phyloP scores from a whole-genome alignment of 345 rosid species.

The Sisymbrium irio region DNA sequence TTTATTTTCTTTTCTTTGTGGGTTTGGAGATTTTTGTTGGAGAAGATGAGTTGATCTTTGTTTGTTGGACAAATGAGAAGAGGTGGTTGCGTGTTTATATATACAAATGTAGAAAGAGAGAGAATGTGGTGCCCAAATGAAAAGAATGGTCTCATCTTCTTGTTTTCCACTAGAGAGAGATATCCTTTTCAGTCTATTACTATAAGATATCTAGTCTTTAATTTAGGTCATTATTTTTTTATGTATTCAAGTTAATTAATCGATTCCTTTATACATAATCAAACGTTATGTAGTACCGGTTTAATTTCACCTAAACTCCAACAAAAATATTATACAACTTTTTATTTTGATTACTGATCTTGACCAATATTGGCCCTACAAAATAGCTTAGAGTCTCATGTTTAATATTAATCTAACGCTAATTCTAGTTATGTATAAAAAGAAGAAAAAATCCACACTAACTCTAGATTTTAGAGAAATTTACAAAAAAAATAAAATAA shows the following conservation, averaged over 20 bases:
- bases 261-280: constrained; percentile 17
- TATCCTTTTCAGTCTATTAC: constrained; percentile 28
- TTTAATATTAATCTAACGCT: constrained; percentile 1
- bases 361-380: constrained; percentile 18
- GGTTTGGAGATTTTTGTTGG: constrained; percentile 9
- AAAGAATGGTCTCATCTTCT: constrained; percentile 35
- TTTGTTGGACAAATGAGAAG: constrained; percentile 13
- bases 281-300: constrained; percentile 10
- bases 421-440: neutral
- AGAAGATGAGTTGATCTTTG: constrained; percentile 27
- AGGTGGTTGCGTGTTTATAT: constrained; percentile 26
- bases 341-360: neutral
- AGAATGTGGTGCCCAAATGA: constrained; percentile 30
- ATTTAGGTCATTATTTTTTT: neutral
- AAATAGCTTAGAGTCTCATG: constrained; percentile 1
- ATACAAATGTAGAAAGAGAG: constrained; percentile 14
- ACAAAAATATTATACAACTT: constrained; percentile 3
- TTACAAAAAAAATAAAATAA: neutral
- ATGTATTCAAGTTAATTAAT: neutral
- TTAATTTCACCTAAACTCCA: constrained; percentile 30
- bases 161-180: constrained; percentile 34
- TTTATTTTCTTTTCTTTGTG: neutral
- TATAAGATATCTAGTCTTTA: constrained; percentile 35
- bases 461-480: neutral
- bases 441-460: neutral